These are phyloP conservation scores for Sodiomyces alkalinus DNA, from an alignment of 2,329 filamentous ascomycete species.

Conservation along the genomic window DNA sequence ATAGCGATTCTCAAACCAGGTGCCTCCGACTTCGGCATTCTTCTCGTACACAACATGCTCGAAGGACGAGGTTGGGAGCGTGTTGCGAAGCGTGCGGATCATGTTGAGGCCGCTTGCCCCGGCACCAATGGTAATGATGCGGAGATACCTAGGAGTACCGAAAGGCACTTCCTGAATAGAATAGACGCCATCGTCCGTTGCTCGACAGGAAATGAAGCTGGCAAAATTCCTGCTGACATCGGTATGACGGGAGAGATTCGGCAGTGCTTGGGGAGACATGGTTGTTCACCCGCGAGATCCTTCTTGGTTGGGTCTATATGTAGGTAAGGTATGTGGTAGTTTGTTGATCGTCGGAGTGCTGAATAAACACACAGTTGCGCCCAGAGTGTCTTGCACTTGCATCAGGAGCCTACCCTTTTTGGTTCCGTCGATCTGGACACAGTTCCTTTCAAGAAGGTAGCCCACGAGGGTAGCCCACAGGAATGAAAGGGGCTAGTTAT, in stretches of 20 bases:
- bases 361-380: no score
- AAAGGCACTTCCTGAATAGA: conserved; percentile 6
- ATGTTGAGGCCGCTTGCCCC: conserved; percentile 9
- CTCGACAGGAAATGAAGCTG: not conserved
- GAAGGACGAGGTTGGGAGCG: conserved; percentile 21
- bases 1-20: conserved; percentile 44
- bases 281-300: no score
- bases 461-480: no score
- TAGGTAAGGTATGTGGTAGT: no score
- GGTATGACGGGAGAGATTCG: conserved; percentile 7
- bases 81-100: conserved; percentile 26
- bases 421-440: no score
- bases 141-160: conserved; percentile 4
- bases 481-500: no score
- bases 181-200: conserved; percentile 3
- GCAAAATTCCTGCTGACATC: conserved; percentile 3
- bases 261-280: conserved; percentile 7
- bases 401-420: no score
- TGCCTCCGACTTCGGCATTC: conserved; percentile 38
- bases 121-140: conserved; percentile 8
- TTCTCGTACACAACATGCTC: conserved; percentile 39
- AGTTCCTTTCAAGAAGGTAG: no score
- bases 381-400: no score
- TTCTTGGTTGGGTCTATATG: no score
- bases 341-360: no score